These are phyloP conservation scores for Magnaporthiopsis incrustans DNA, from an alignment of 2,329 filamentous ascomycete species.

Conservation along the genomic window DNA sequence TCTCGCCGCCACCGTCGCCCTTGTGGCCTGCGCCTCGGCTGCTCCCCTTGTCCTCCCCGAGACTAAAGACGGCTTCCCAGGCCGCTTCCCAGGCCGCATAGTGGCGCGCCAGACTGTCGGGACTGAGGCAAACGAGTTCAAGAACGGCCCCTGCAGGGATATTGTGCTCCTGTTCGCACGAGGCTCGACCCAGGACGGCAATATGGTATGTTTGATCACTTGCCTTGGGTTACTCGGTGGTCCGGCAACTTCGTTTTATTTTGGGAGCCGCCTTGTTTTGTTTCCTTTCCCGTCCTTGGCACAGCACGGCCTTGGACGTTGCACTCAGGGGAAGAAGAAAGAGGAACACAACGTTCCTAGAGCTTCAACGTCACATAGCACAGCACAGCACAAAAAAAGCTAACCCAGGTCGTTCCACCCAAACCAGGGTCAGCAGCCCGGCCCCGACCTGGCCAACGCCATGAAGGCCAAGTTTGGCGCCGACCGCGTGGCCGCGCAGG, in stretches of 20 bases:
- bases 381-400: too few relatives aligned
- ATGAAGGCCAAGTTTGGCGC: conserved; percentile 14
- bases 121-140: conserved; percentile 2
- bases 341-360: too few relatives aligned
- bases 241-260: background rate
- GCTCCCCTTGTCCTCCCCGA: background rate
- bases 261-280: background rate
- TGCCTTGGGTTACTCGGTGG: too few relatives aligned
- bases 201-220: background rate
- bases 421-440: conserved; percentile 4
- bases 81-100: too few relatives aligned
- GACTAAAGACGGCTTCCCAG: too few relatives aligned
- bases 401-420: background rate
- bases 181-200: background rate
- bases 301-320: too few relatives aligned
- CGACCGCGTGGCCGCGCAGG: conserved; percentile 15
- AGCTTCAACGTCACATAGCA: too few relatives aligned
- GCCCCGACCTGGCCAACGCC: conserved; percentile 10
- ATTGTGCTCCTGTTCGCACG: conserved; percentile 2
- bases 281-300: too few relatives aligned
- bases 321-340: too few relatives aligned
- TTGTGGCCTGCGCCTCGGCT: conserved; percentile 2
- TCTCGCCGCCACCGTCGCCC: background rate
- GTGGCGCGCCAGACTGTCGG: conserved; percentile 1
- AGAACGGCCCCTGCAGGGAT: background rate